phyloP scores from a whole-genome alignment of 2,329 filamentous ascomycete species.

The Stagonosporopsis cucurbitacearum region DNA sequence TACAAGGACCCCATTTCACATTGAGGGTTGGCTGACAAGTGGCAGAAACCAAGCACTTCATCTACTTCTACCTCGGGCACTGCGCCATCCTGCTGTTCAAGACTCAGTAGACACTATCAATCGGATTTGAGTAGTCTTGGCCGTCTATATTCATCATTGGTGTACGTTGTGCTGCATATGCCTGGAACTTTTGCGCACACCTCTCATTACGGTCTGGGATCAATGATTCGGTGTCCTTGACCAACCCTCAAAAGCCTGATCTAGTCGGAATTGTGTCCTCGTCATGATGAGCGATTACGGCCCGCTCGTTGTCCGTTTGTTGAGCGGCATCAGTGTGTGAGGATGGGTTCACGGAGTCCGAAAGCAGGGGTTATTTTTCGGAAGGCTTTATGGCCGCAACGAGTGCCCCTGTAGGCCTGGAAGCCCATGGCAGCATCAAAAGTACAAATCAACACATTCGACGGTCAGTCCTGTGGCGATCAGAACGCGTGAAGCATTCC shows the following conservation, averaged over 20 bases:
- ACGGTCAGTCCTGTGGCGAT: not conserved
- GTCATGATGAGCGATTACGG: not conserved
- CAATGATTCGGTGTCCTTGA: not conserved
- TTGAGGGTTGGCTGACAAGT: conserved; percentile 20
- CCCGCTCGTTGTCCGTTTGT: not conserved
- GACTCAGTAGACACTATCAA: conserved; percentile 71
- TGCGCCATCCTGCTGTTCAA: conserved; percentile 99
- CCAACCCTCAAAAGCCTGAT: not conserved
- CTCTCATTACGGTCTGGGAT: conserved; percentile 17
- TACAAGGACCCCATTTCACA: not conserved
- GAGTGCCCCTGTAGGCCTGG: conserved; percentile 23
- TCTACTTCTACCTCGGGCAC: conserved; percentile 99
- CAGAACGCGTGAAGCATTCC: not conserved
- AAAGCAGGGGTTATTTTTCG: conserved; percentile 15
- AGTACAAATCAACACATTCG: not conserved
- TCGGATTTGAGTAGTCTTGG: conserved; percentile 10
- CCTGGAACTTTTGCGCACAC: conserved; percentile 1
- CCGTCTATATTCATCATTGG: conserved; percentile 7
- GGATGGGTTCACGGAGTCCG: conserved; percentile 6
- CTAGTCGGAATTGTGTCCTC: not conserved
- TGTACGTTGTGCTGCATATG: conserved; percentile 1
- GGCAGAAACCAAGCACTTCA: conserved; percentile 98
- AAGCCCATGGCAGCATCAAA: not conserved
- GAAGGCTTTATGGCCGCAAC: conserved; percentile 27
- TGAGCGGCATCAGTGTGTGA: not conserved